phyloP scores from a whole-genome alignment of 441 rosid genomes.

The Capsella rubella region DNA sequence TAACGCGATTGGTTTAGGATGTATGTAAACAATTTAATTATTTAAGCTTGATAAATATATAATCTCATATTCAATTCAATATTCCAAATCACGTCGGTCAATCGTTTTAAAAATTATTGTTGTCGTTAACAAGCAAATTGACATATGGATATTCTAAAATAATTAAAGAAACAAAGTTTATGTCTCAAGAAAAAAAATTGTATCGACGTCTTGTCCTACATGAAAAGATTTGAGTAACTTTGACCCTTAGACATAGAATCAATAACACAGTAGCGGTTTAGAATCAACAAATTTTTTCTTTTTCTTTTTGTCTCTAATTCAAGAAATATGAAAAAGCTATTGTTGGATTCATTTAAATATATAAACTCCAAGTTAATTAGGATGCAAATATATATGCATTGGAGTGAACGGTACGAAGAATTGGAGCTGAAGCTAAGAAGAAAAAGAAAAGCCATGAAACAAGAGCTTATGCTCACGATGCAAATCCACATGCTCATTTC shows the following conservation, averaged over 20 bases:
- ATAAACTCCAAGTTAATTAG: neutral
- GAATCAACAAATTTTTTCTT: constrained; percentile 3
- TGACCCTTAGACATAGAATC: constrained; percentile 33
- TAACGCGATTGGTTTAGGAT: constrained; percentile 38
- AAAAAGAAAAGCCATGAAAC: constrained; percentile 37
- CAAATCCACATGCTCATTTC: constrained; percentile 40
- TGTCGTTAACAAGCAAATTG: constrained; percentile 13
- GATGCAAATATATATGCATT: constrained; percentile 18
- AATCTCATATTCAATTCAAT: constrained; percentile 18
- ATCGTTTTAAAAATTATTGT: neutral
- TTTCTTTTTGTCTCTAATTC: neutral
- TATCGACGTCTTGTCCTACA: constrained; percentile 29
- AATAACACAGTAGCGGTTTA: neutral
- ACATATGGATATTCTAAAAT: neutral
- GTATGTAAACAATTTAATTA: constrained; percentile 26
- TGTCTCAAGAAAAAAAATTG: neutral
- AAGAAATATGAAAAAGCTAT: neutral
- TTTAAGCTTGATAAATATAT: constrained; percentile 12
- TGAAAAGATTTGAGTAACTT: constrained; percentile 30
- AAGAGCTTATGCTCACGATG: constrained; percentile 50
- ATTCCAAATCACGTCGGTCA: constrained; percentile 2
- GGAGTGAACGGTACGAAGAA: constrained; percentile 40
- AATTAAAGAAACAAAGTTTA: constrained; percentile 10
- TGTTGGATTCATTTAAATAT: neutral
- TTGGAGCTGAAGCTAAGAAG: constrained; percentile 28